phyloP scores from a whole-genome alignment of 495 filamentous ascomycete species.

The Podospora fimiseda region DNA sequence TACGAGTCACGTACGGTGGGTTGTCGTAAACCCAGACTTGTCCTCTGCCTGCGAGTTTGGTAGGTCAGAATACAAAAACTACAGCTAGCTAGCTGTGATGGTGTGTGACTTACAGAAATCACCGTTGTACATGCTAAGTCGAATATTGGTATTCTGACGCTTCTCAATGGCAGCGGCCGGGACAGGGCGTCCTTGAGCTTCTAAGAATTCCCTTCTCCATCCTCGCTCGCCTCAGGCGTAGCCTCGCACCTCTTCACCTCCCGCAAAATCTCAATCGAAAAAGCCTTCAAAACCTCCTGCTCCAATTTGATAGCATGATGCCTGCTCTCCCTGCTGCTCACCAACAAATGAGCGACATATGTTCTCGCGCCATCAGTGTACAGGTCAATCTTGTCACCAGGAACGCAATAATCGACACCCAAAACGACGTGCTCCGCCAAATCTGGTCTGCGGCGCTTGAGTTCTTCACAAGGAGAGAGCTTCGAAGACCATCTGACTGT shows the following conservation, averaged over 20 bases:
- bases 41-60: neutral
- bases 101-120: neutral
- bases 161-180: no score
- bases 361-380: constrained; percentile 24
- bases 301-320: constrained; percentile 17
- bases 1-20: neutral
- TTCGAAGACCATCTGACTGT: constrained; percentile 6
- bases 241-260: no score
- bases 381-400: constrained; percentile 16
- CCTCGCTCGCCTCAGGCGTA: no score
- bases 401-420: constrained; percentile 17
- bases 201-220: no score
- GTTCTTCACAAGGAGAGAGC: constrained; percentile 21
- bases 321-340: constrained; percentile 16
- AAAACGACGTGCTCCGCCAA: constrained; percentile 18
- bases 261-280: no score
- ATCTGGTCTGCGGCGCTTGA: constrained; percentile 19
- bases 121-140: neutral
- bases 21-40: neutral
- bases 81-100: neutral
- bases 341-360: constrained; percentile 23
- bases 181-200: neutral
- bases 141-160: neutral
- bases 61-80: neutral
- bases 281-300: constrained; percentile 17